phyloP scores from a whole-genome alignment of 2,329 filamentous ascomycete species.

The Venturia effusa region DNA sequence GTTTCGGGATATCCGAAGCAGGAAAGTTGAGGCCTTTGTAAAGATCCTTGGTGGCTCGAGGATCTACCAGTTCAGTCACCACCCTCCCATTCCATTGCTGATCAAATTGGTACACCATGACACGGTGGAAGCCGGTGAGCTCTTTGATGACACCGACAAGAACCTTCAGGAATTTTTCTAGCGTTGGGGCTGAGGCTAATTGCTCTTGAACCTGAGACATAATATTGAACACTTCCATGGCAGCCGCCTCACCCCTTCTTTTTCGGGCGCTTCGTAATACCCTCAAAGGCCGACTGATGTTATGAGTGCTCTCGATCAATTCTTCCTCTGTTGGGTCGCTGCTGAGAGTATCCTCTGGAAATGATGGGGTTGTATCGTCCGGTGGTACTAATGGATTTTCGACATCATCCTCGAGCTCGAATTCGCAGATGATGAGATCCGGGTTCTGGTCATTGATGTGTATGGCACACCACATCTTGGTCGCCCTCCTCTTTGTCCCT shows the following conservation, averaged over 20 bases:
- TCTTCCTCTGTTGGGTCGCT: constrained; percentile 65
- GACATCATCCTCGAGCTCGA: constrained; percentile 71
- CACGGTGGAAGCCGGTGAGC: constrained; percentile 78
- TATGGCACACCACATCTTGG: constrained; percentile 80
- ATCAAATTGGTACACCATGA: constrained; percentile 92
- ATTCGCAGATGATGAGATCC: constrained; percentile 73
- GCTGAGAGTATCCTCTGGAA: constrained; percentile 62
- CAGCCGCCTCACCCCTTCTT: constrained; percentile 64
- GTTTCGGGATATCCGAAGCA: constrained; percentile 74
- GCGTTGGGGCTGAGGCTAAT: constrained; percentile 56
- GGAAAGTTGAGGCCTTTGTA: constrained; percentile 86
- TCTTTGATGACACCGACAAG: constrained; percentile 81
- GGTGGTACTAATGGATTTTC: constrained; percentile 55
- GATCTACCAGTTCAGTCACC: constrained; percentile 78
- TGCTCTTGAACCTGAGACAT: constrained; percentile 89
- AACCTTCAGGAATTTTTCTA: constrained; percentile 68
- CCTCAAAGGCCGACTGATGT: constrained; percentile 65
- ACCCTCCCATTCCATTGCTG: constrained; percentile 72
- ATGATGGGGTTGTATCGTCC: constrained; percentile 46
- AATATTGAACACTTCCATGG: constrained; percentile 85
- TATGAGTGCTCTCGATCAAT: constrained; percentile 62
- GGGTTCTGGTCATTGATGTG: constrained; percentile 61
- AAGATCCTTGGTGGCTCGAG: constrained; percentile 65
- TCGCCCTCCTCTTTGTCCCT: constrained; percentile 40
- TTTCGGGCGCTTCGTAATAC: constrained; percentile 66